These are phyloP conservation scores for Fusarium metavorans DNA, from an alignment of 2,329 filamentous ascomycete species.

Conservation along the genomic window DNA sequence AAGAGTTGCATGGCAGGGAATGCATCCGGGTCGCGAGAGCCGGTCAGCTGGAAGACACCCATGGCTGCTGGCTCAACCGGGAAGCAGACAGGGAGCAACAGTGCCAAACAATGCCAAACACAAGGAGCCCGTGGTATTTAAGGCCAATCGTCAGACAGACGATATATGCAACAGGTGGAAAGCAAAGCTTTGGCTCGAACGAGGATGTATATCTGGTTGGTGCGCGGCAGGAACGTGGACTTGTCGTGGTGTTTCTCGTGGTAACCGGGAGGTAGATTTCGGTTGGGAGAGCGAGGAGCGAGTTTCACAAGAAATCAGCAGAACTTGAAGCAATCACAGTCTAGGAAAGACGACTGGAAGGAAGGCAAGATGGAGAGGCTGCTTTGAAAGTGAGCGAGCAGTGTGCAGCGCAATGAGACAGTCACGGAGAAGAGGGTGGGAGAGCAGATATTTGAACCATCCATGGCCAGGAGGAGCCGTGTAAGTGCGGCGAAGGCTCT, in stretches of 20 bases:
- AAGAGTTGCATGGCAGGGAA: constrained; percentile 89
- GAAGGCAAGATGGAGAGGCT: constrained; percentile 11
- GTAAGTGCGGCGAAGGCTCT: constrained; percentile 39
- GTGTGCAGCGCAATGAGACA: constrained; percentile 12
- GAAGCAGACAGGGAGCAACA: constrained; percentile 3
- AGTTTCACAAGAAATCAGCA: constrained; percentile 26
- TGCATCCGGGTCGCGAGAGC: constrained; percentile 72
- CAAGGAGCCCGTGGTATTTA: constrained; percentile 8
- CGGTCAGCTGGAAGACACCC: constrained; percentile 64
- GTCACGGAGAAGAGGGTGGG: constrained; percentile 31
- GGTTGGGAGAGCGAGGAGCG: constrained; percentile 8
- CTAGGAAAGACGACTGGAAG: constrained; percentile 5
- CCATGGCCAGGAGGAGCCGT: constrained; percentile 14
- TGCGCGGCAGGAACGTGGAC: constrained; percentile 4
- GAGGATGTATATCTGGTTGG: constrained; percentile 6
- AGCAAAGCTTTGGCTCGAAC: background rate
- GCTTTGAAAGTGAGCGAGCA: constrained; percentile 13
- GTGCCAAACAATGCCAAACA: constrained; percentile 1
- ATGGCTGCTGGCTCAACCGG: constrained; percentile 55
- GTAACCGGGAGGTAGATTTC: background rate
- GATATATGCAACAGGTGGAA: background rate
- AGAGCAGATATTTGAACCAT: constrained; percentile 44
- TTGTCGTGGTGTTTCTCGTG: constrained; percentile 8
- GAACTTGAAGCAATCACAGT: constrained; percentile 21
- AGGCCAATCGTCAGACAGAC: background rate